Conservation (phyloP, 179 eudicot species). For the Dionaea muscipula region DNA sequence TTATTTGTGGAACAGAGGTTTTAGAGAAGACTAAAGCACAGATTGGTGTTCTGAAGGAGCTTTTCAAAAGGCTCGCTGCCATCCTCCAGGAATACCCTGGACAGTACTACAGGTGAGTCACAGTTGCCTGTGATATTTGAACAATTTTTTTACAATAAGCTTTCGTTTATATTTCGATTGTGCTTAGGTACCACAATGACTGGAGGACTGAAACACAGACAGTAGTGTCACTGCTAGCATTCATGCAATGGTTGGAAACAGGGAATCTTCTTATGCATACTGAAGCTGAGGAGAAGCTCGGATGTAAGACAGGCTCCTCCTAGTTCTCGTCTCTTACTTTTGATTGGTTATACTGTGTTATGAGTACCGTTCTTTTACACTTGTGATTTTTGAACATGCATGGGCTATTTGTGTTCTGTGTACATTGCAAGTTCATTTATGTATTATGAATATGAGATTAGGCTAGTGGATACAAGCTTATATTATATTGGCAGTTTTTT, state of each 20-base stretch:
- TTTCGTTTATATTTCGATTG: slow-evolving; percentile 2
- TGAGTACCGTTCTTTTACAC: neutral
- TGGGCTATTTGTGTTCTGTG: too few species aligned
- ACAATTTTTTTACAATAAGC: neutral
- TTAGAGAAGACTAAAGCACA: slow-evolving; percentile 64
- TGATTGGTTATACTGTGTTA: neutral
- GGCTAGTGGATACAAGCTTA: too few species aligned
- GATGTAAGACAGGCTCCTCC: slow-evolving; percentile 34
- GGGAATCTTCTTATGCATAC: slow-evolving; percentile 74
- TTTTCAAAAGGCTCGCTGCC: slow-evolving; percentile 50
- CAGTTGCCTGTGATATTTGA: neutral
- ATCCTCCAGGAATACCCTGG: slow-evolving; percentile 67
- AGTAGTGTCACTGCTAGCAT: slow-evolving; percentile 69
- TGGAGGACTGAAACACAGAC: slow-evolving; percentile 86
- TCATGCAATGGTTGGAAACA: slow-evolving; percentile 91
- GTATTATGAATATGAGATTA: too few species aligned
- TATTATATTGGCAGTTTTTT: too few species aligned
- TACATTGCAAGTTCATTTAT: too few species aligned
- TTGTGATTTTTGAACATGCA: too few species aligned
- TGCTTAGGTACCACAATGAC: slow-evolving; percentile 71
- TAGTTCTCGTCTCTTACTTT: neutral
- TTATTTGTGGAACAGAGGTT: slow-evolving; percentile 35
- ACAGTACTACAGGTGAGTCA: slow-evolving; percentile 67
- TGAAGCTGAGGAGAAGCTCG: slow-evolving; percentile 82
- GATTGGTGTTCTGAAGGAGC: slow-evolving; percentile 50